Evolutionary conservation across 2,329 filamentous ascomycete species (phyloP).

Genomic region (Thyridium curvatum): DNA sequence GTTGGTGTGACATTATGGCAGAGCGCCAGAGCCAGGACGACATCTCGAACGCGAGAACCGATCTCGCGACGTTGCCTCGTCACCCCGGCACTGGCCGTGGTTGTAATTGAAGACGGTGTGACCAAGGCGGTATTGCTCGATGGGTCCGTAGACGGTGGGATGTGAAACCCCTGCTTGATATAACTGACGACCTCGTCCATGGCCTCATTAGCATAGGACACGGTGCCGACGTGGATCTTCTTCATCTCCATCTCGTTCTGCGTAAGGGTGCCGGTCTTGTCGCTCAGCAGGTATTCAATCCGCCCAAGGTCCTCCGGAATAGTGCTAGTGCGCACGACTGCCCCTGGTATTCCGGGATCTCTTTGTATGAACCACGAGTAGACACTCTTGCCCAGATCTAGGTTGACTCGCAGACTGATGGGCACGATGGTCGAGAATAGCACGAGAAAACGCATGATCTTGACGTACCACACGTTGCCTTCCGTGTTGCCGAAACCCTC

Average conservation of each 20-base stretch:
- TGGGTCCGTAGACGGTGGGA: constrained; percentile 35
- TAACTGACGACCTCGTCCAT: constrained; percentile 96
- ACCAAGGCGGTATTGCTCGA: constrained; percentile 49
- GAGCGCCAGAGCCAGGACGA: constrained; percentile 84
- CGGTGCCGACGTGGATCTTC: constrained; percentile 96
- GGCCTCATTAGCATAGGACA: constrained; percentile 95
- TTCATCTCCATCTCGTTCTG: constrained; percentile 99
- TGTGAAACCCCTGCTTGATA: constrained; percentile 74
- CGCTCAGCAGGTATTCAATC: constrained; percentile 92
- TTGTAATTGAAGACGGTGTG: constrained; percentile 68
- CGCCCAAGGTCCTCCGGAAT: constrained; percentile 94
- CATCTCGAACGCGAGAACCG: constrained; percentile 83
- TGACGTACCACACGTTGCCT: constrained; percentile 79
- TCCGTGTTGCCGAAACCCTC: constrained; percentile 69
- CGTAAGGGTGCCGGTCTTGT: constrained; percentile 97
- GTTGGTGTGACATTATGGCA: constrained; percentile 98
- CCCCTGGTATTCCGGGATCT: constrained; percentile 82
- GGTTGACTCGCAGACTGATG: constrained; percentile 90
- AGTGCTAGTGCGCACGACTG: constrained; percentile 91
- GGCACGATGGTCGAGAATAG: constrained; percentile 99
- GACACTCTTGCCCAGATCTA: constrained; percentile 94
- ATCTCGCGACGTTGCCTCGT: constrained; percentile 91
- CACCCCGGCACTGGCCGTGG: constrained; percentile 51
- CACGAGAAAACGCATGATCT: constrained; percentile 96
- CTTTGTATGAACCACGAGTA: constrained; percentile 95